Percentiles rank a stretch among this genome's conserved stretches.
phyloP scores from a whole-genome alignment of 108 stramenopile species.

The Mayamaea pseudoterrestris region DNA sequence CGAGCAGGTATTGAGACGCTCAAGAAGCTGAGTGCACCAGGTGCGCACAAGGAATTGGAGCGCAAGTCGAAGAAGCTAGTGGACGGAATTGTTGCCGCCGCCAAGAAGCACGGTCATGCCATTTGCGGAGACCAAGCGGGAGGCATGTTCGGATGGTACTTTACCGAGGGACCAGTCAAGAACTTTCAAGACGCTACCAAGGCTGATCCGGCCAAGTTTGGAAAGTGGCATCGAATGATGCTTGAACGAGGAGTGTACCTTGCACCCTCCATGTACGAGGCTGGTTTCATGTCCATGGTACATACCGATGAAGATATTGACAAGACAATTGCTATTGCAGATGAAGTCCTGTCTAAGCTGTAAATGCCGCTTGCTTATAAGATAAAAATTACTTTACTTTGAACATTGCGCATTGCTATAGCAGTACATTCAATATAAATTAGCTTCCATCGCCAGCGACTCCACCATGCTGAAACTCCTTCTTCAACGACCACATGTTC shows the following conservation, averaged over 20 bases:
- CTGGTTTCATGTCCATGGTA: conserved; percentile 94
- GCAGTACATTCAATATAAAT: no score
- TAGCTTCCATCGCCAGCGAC: no score
- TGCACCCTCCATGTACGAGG: conserved; percentile 96
- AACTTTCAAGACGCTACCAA: conserved; percentile 87
- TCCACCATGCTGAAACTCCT: conserved; percentile 39
- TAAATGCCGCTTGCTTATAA: conserved; percentile 23
- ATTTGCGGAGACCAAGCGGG: conserved; percentile 82
- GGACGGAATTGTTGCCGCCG: conserved; percentile 77
- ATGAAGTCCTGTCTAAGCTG: conserved; percentile 85
- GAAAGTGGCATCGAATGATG: conserved; percentile 97
- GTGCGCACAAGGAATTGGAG: conserved; percentile 88
- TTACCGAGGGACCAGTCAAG: conserved; percentile 89
- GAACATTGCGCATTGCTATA: not conserved
- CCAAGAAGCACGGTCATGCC: conserved; percentile 83
- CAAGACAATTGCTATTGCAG: conserved; percentile 92
- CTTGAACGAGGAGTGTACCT: conserved; percentile 95
- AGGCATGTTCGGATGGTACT: conserved; percentile 99
- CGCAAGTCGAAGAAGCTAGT: conserved; percentile 83
- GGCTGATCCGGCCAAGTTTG: conserved; percentile 88
- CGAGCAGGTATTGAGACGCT: conserved; percentile 95
- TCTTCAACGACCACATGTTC: conserved; percentile 40
- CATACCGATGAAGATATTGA: conserved; percentile 97
- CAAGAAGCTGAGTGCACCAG: conserved; percentile 77
- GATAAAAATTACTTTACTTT: not conserved